phyloP scores from a whole-genome alignment of 2,329 filamentous ascomycete genomes.

The Bimuria novae-zelandiae region DNA sequence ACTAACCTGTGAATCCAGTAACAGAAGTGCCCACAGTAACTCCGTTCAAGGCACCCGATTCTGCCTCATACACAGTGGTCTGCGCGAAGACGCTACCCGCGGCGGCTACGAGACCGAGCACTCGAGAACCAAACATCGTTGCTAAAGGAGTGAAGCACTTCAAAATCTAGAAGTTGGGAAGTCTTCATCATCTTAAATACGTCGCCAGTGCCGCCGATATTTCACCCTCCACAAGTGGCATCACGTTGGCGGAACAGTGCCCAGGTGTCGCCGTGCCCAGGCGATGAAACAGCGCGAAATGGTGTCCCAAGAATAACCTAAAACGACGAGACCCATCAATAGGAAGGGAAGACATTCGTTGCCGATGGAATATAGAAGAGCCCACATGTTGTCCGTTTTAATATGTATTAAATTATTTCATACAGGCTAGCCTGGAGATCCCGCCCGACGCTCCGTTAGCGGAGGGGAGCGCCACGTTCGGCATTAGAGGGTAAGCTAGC shows the following conservation, averaged over 20 bases:
- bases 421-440: neutral
- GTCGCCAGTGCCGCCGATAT: neutral
- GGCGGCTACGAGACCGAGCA: conserved; percentile 1
- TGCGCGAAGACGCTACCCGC: conserved; percentile 16
- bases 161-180: too few species aligned
- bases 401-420: conserved; percentile 1
- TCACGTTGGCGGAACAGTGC: too few species aligned
- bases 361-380: neutral
- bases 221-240: neutral
- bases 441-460: neutral
- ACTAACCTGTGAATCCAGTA: conserved; percentile 47
- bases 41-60: conserved; percentile 49
- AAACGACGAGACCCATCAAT: conserved; percentile 1
- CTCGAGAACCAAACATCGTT: conserved; percentile 4
- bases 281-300: neutral
- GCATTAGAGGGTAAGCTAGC: too few species aligned
- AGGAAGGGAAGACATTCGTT: neutral
- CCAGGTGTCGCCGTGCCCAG: neutral
- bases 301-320: neutral
- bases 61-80: conserved; percentile 45
- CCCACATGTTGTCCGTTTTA: neutral
- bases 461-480: too few species aligned
- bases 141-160: neutral
- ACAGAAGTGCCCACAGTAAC: conserved; percentile 48
- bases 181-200: neutral